Base-by-base conservation (phyloP, 2,329 filamentous ascomycete genomes). In the Cercospora citrullina region DNA sequence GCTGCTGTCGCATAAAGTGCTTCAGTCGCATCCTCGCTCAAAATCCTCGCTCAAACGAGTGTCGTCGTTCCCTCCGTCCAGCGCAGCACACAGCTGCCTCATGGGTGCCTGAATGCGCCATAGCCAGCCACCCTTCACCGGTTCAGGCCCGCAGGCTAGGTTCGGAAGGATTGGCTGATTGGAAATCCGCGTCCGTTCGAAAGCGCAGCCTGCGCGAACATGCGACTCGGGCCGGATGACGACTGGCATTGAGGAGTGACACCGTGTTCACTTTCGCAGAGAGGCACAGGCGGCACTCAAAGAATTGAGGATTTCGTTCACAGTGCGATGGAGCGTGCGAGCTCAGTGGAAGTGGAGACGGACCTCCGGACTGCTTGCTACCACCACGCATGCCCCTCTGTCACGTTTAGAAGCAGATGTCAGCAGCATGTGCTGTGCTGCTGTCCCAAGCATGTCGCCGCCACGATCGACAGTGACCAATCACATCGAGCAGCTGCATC, bases 121-220 rank as follows among this genome's bases (percentile, higher is more conserved):
- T n/a, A 26, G 59, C 12, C 59, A 26, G 59, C 12, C 59, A 42
- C 14, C 36, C 21, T 30, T 61, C 59, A 61, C 59, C 59, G 59
- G 59, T 61, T 42, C 18, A 48, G 18, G 31, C 23, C 33, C 36
- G 59, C 23, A 23, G 28, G 36, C 59, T 26, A 28, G 36, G 33
- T 42, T 36, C 33, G 14, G 59, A 61, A 61, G 59, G 59, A 61
- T 61, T 61, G 33, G 26, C 31, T n/a, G 53, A 58, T 58, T 58
- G 53, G 53, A 58, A 58, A 31, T 58, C 53, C 53, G 14, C 23
- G 21, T 58, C 53, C 21, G 14, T 9, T 31, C 9, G 26, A 18
- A 5, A n/a, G 53, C 53, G 26, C 53, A 58, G 53, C 53, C 53
- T n/a, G 53, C 26, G 14, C 26, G 53, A 26, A 28, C 26, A 33